Evolutionary conservation across 495 filamentous ascomycete genomes (phyloP), one percentile per base, ranked within the genome.

Genomic region (Aspergillus funiculosus): DNA sequence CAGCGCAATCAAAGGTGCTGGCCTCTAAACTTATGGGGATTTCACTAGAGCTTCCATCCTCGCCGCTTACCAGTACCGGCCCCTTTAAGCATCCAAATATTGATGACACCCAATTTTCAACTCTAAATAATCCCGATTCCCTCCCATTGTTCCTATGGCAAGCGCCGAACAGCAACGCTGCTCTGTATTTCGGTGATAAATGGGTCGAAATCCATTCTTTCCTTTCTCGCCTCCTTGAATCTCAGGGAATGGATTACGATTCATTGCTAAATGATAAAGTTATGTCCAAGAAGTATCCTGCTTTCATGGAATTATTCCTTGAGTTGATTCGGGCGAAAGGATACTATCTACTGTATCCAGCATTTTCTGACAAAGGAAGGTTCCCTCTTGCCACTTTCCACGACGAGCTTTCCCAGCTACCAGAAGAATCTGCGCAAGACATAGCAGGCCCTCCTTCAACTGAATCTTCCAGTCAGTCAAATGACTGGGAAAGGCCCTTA

Each of bases 181-280:
- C 81, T 8, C 72, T 95, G 11, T 87, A 86, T 60, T 84, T 88
- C 39, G 87, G 87, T 17, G 80, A 87, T 25, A 86, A 83, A 58
- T 95, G 89, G 89, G 66, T 73, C 13, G 85, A 90, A 48, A 73
- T 94, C 11, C 86, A 95, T 56, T 74, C 76, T 11, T 86, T 91
- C 38, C 74, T 90, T 3, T 75, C 78, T 5, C 66, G 71, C 14
- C 68, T 78, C 2, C 54, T 89, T 13, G 61, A 72, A 11, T 43
- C 63, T 9, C 79, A 80, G 41, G 58, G 71, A 7, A 61, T 78
- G 27, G 39, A 61, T 50, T 26, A 56, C 6, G 48, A 52, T 3
- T 17, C 30, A 17, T 25, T 25, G 10, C 22, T 50, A 13, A 46
- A 57, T 9, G 49, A 59, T 9, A 75, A 73, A 47, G n/a, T 61